Percentiles rank a stretch among this genome's conserved stretches.
These are phyloP conservation scores for Fragilariopsis cylindrus DNA, from an alignment of 108 stramenopile genomes.

Conservation along the genomic window DNA sequence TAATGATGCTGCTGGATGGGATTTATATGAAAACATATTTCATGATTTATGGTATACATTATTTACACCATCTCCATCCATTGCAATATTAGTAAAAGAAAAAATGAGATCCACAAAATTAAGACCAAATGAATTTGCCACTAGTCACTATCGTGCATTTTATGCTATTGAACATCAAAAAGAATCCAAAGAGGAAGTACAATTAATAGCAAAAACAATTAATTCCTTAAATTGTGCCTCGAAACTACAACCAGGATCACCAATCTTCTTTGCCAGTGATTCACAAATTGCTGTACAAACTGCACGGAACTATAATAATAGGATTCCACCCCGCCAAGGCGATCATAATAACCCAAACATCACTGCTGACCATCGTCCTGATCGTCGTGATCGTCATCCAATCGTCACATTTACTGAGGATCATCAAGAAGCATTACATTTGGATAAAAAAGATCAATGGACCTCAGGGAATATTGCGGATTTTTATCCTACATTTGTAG, in stretches of 20 bases:
- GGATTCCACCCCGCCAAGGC: no score
- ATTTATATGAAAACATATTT: conserved; percentile 24
- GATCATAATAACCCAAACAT: no score
- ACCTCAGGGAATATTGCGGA: conserved; percentile 24
- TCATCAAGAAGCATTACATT: conserved; percentile 35
- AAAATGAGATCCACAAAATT: conserved; percentile 24
- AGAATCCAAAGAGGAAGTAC: conserved; percentile 1
- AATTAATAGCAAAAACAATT: no score
- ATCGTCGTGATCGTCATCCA: not conserved
- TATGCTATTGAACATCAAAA: conserved; percentile 23
- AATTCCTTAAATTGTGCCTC: no score
- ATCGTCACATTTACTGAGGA: not conserved
- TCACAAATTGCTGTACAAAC: conserved; percentile 18
- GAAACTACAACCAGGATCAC: conserved; percentile 13
- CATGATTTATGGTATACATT: conserved; percentile 36
- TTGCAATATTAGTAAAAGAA: conserved; percentile 28
- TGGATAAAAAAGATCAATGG: conserved; percentile 30
- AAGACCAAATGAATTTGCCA: conserved; percentile 38
- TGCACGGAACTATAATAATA: not conserved
- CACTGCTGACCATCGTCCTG: no score
- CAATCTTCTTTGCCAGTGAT: conserved; percentile 53
- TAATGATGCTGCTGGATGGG: not conserved
- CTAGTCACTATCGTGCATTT: conserved; percentile 47
- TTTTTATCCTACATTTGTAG: conserved; percentile 49
- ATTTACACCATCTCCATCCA: conserved; percentile 41